Evolutionary conservation across 345 rosid species (phyloP).

Genomic region (Salix caprea): DNA sequence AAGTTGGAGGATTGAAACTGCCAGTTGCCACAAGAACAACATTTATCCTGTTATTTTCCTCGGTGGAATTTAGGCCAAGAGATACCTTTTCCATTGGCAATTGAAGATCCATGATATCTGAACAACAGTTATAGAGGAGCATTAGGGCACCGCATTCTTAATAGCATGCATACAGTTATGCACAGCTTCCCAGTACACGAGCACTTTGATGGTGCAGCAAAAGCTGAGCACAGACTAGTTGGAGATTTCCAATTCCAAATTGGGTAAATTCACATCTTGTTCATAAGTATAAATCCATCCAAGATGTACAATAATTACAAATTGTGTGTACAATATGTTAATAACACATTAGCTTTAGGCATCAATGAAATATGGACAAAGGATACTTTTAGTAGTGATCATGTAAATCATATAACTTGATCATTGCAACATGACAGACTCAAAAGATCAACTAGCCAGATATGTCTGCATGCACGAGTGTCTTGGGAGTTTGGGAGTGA

Average conservation of each 20-base stretch:
- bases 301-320: not conserved
- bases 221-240: not conserved
- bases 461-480: not conserved
- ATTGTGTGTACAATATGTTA: not conserved
- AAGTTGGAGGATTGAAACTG: slow-evolving; percentile 96
- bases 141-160: not conserved
- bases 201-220: not conserved
- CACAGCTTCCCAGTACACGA: not conserved
- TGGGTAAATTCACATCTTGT: not conserved
- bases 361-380: not conserved
- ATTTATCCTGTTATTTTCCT: slow-evolving; percentile 29
- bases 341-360: not conserved
- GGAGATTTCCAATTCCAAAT: not conserved
- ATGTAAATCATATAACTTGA: not conserved
- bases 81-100: slow-evolving; percentile 63
- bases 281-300: not conserved
- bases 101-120: slow-evolving; percentile 44
- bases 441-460: not conserved
- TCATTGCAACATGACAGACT: not conserved
- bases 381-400: not conserved
- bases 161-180: not conserved
- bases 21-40: slow-evolving; percentile 82
- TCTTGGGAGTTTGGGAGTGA: not conserved
- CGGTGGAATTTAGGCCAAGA: slow-evolving; percentile 18
- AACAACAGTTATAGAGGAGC: not conserved